These are phyloP conservation scores for Colletotrichum sp. DNA, from an alignment of 2,329 filamentous ascomycete species.

Conservation along the genomic window DNA sequence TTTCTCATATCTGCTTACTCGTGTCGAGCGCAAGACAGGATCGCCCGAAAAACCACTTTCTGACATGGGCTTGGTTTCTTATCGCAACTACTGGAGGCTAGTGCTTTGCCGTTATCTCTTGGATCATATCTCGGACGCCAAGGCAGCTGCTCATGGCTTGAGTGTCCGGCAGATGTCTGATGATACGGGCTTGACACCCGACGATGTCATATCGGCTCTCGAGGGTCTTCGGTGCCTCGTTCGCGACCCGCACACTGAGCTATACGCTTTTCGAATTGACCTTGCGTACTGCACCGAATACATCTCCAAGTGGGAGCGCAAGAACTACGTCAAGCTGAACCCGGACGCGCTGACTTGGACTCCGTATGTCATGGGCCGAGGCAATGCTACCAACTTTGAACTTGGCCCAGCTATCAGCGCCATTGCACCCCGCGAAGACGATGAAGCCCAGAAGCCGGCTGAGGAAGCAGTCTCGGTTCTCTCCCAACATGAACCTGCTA, in stretches of 20 bases:
- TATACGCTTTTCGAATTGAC: conserved; percentile 90
- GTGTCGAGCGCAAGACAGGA: conserved; percentile 90
- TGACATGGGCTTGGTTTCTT: conserved; percentile 97
- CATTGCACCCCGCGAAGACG: conserved; percentile 85
- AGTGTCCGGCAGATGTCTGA: conserved; percentile 77
- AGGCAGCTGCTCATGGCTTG: conserved; percentile 44
- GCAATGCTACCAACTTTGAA: conserved; percentile 82
- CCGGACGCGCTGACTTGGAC: conserved; percentile 88
- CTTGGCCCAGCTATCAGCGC: conserved; percentile 82
- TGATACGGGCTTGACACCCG: conserved; percentile 91
- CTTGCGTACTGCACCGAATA: conserved; percentile 85
- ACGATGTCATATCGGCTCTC: conserved; percentile 93
- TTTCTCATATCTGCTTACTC: conserved; percentile 95
- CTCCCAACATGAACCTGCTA: not conserved
- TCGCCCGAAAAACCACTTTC: conserved; percentile 97
- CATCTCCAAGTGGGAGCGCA: conserved; percentile 86
- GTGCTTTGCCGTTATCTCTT: conserved; percentile 86
- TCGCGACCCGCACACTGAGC: conserved; percentile 84
- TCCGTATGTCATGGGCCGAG: conserved; percentile 94
- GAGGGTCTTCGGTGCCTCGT: conserved; percentile 90
- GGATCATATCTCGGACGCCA: conserved; percentile 50
- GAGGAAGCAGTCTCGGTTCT: conserved; percentile 23
- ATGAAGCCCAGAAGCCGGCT: conserved; percentile 51
- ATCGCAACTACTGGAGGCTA: conserved; percentile 95
- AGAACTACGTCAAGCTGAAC: conserved; percentile 86